These are phyloP conservation scores for Lactarius tabidus DNA, from an alignment of 768 basidiomycete species.

Conservation along the genomic window DNA sequence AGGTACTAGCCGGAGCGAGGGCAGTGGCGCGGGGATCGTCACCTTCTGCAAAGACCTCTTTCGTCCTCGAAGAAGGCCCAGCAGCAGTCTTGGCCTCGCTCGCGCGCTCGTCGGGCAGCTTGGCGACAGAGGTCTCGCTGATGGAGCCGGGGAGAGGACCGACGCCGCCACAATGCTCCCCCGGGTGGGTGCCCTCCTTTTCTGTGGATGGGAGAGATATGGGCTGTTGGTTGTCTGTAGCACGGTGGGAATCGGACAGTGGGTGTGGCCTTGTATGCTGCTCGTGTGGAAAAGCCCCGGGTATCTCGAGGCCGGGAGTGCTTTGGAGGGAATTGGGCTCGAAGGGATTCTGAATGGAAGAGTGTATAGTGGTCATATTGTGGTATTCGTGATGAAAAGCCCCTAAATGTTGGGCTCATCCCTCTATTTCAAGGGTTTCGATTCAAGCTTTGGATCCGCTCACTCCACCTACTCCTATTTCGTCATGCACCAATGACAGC, in stretches of 20 bases:
- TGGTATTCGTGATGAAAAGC: not conserved
- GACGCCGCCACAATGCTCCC: slow-evolving; percentile 38
- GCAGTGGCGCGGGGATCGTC: slow-evolving; percentile 32
- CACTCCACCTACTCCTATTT: slow-evolving; percentile 13
- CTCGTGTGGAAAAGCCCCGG: slow-evolving; percentile 20
- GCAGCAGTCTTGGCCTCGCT: not conserved
- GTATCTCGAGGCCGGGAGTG: slow-evolving; percentile 14
- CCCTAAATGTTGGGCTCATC: slow-evolving; percentile 12
- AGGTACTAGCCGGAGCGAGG: slow-evolving; percentile 13
- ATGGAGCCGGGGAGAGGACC: slow-evolving; percentile 47
- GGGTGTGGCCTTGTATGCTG: slow-evolving; percentile 4
- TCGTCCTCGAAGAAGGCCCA: not conserved
- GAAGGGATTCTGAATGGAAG: not conserved
- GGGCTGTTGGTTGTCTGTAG: not conserved
- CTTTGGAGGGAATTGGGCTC: slow-evolving; percentile 3
- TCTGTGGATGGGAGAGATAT: slow-evolving; percentile 38
- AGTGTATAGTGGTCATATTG: slow-evolving; percentile 14
- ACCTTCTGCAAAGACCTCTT: not conserved
- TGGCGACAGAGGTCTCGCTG: slow-evolving; percentile 45
- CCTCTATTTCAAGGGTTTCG: slow-evolving; percentile 18
- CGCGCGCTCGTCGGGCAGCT: slow-evolving; percentile 45
- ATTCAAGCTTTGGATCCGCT: slow-evolving; percentile 14
- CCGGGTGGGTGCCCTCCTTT: slow-evolving; percentile 33
- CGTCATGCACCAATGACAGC: not conserved
- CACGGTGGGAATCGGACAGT: not conserved